A percentile compares a stretch with the other conserved stretches of the same genome.
Evolutionary conservation across 345 rosid genomes (phyloP).

Genomic region (Psidium friedrichsthalianum): DNA sequence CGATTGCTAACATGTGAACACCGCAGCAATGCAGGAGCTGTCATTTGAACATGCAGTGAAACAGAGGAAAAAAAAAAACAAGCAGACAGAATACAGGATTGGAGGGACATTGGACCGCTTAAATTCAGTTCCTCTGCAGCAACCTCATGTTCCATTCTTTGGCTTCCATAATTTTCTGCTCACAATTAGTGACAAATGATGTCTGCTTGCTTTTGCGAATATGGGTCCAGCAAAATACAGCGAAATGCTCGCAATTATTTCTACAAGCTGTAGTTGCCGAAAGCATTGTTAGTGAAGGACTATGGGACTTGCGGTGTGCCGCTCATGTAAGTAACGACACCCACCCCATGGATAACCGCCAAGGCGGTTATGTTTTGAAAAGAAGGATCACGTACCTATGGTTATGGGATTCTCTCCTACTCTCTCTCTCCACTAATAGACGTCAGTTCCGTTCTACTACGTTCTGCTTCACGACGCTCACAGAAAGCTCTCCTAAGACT

Average conservation of each 20-base stretch:
- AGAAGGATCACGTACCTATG: too few relatives aligned
- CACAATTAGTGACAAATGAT: slow-evolving; percentile 33
- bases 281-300: not conserved
- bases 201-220: slow-evolving; percentile 16
- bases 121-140: fast-evolving
- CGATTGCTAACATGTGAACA: too few relatives aligned
- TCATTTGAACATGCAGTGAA: not conserved
- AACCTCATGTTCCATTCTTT: not conserved
- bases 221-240: not conserved
- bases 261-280: not conserved
- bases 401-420: too few relatives aligned
- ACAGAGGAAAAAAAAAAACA: fast-evolving
- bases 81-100: not conserved
- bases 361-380: too few relatives aligned
- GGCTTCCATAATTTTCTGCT: slow-evolving; percentile 32
- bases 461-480: too few relatives aligned
- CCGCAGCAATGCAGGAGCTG: too few relatives aligned
- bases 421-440: too few relatives aligned
- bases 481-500: too few relatives aligned
- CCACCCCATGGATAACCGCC: too few relatives aligned
- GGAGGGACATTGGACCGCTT: not conserved
- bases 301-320: too few relatives aligned
- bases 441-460: too few relatives aligned
- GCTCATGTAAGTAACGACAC: too few relatives aligned
- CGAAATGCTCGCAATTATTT: not conserved